A percentile compares a stretch with the other conserved stretches of the same genome.
phyloP scores from a whole-genome alignment of 441 rosid genomes.

The Heliophila coronopifolia region DNA sequence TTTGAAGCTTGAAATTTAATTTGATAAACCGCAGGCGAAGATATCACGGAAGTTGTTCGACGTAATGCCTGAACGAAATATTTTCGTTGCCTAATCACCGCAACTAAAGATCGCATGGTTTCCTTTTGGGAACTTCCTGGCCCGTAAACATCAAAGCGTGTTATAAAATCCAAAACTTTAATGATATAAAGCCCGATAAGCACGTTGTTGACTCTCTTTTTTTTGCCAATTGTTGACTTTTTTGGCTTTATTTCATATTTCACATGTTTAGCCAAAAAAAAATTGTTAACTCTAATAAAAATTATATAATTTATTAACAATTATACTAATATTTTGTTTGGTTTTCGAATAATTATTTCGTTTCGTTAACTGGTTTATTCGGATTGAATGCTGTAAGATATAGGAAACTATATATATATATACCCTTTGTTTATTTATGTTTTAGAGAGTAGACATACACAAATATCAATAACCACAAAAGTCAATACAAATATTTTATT shows the following conservation, averaged over 20 bases:
- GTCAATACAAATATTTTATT: slow-evolving; percentile 6
- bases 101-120: slow-evolving; percentile 37
- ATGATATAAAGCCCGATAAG: not conserved
- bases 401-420: no score
- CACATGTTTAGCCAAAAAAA: no score
- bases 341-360: no score
- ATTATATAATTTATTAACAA: no score
- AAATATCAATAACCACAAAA: slow-evolving; percentile 2
- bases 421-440: no score
- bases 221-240: no score
- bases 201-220: no score
- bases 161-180: not conserved
- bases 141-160: not conserved
- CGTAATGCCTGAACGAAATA: slow-evolving; percentile 39
- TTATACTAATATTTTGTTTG: not conserved
- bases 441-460: not conserved
- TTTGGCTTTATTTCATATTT: no score
- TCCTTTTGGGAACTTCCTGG: not conserved
- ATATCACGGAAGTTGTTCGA: slow-evolving; percentile 37
- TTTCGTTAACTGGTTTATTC: no score
- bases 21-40: slow-evolving; percentile 11
- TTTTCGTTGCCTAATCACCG: slow-evolving; percentile 24
- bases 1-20: slow-evolving; percentile 10
- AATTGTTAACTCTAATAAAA: no score
- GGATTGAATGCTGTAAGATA: not conserved